A percentile compares a stretch with the other conserved stretches of the same genome.
These are phyloP conservation scores for Bryoglossum gracile DNA, from an alignment of 495 filamentous ascomycete species.

Conservation along the genomic window DNA sequence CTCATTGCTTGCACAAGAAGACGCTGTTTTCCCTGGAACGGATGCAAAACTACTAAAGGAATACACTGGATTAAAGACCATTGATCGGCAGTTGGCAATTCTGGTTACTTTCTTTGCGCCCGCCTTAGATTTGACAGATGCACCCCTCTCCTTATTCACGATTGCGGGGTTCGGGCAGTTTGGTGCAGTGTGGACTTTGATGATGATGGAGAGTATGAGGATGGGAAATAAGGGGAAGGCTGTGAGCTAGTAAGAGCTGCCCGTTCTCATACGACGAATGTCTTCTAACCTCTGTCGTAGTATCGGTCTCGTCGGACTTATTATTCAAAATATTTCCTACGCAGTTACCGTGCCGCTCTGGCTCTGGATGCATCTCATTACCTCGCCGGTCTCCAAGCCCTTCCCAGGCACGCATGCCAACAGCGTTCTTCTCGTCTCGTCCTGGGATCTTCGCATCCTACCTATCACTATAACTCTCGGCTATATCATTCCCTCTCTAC, in stretches of 20 bases:
- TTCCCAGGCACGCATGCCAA: constrained; percentile 36
- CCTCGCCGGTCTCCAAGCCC: constrained; percentile 40
- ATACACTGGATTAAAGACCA: constrained; percentile 43
- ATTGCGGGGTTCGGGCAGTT: constrained; percentile 48
- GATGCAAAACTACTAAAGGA: constrained; percentile 30
- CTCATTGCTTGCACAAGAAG: constrained; percentile 26
- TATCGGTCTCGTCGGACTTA: constrained; percentile 42
- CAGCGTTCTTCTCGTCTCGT: constrained; percentile 37
- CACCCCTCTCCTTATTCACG: constrained; percentile 38
- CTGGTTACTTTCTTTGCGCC: constrained; percentile 51
- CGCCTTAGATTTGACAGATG: constrained; percentile 42
- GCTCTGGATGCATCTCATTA: constrained; percentile 44
- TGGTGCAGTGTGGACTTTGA: constrained; percentile 46
- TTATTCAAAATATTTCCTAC: constrained; percentile 47
- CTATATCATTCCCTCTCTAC: constrained; percentile 42
- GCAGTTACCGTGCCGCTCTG: constrained; percentile 48
- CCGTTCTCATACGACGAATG: neutral
- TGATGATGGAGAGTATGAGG: constrained; percentile 50
- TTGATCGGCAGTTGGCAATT: constrained; percentile 42
- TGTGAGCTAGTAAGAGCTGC: constrained; percentile 41
- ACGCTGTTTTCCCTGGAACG: constrained; percentile 32
- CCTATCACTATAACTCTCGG: constrained; percentile 42
- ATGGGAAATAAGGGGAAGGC: constrained; percentile 45
- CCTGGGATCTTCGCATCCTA: constrained; percentile 39
- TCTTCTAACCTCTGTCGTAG: constrained; percentile 25